Evolutionary conservation across 2,329 filamentous ascomycete genomes (phyloP).

Genomic region (Xylariaceae sp.): DNA sequence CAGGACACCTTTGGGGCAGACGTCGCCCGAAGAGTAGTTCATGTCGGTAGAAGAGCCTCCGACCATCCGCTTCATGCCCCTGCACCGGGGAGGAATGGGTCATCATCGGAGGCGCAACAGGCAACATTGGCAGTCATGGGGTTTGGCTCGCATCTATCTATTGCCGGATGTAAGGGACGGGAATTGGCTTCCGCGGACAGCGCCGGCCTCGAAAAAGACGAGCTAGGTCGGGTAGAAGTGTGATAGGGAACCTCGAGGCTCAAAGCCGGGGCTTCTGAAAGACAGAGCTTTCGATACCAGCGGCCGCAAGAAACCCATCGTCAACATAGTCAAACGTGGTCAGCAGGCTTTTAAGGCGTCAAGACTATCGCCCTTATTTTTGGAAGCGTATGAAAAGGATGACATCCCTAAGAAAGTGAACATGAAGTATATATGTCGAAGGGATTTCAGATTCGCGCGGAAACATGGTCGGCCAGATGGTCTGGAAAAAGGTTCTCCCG

Average conservation of each 20-base stretch:
- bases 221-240: conserved; percentile 35
- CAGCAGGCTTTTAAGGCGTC: background rate
- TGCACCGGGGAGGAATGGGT: conserved; percentile 33
- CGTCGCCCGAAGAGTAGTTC: conserved; percentile 32
- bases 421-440: background rate
- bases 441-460: conserved; percentile 12
- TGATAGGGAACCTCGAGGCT: conserved; percentile 34
- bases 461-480: conserved; percentile 9
- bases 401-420: background rate
- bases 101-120: conserved; percentile 33
- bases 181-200: conserved; percentile 26
- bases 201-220: conserved; percentile 35
- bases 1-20: conserved; percentile 33
- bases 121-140: conserved; percentile 39
- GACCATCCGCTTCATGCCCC: conserved; percentile 13
- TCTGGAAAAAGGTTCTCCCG: conserved; percentile 15
- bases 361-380: background rate
- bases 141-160: conserved; percentile 39
- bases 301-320: background rate
- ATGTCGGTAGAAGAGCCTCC: conserved; percentile 28
- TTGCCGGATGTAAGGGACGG: conserved; percentile 40
- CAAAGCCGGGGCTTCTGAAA: conserved; percentile 18
- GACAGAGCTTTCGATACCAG: conserved; percentile 18
- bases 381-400: background rate
- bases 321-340: background rate